Base-by-base conservation (phyloP, 179 eudicot genomes). In the Beta lomatogona region DNA sequence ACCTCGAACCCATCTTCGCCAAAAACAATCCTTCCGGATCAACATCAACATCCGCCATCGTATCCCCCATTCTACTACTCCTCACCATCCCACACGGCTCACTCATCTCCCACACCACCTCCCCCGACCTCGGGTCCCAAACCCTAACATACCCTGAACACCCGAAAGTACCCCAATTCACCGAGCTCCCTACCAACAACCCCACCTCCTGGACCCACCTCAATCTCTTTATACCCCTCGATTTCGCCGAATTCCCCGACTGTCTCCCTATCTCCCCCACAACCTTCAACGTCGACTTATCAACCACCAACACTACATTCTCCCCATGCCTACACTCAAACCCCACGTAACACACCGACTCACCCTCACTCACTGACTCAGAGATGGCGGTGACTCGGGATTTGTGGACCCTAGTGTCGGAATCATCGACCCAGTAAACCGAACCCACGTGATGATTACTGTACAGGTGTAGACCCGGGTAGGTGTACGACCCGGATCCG, bases 41-140 rank as follows among this genome's bases (percentile, higher is more conserved):
- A 3, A 94, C 92, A 65, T 87, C 97, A 45, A 87, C 89, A 22
- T 92, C 92, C 0, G 97, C 93, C 74, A 95, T 89, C 3, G 93
- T 82, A 73, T 95, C 99, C 15, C 97, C 99, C 31, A 85, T 81
- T 85, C 97, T 77, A 58, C 91, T 86, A 74, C 90, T 87, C 50
- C 96, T 81, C 4, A 93, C 92, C 9, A 90, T 86, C 10, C 87
- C 80, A 0, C 97, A 96, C 1, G 97, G 94, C 87, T 93, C 97
- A 45, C 85, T 88, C n/a, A 89, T 89, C 84, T 95, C 98, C 98
- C 98, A 95, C 10, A 91, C 92, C 25, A 87, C 81, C 13, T 77
- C 73, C 4, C 88, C 77, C 2, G 91, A 86, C 65, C 97, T 81
- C 4, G 87, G 85, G 65, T 93, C 98, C 97, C 94, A 95, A 31